Percentiles rank a stretch among this genome's conserved stretches.
These are phyloP conservation scores for Suillus cothurnatus DNA, from an alignment of 768 basidiomycete genomes.

Conservation along the genomic window DNA sequence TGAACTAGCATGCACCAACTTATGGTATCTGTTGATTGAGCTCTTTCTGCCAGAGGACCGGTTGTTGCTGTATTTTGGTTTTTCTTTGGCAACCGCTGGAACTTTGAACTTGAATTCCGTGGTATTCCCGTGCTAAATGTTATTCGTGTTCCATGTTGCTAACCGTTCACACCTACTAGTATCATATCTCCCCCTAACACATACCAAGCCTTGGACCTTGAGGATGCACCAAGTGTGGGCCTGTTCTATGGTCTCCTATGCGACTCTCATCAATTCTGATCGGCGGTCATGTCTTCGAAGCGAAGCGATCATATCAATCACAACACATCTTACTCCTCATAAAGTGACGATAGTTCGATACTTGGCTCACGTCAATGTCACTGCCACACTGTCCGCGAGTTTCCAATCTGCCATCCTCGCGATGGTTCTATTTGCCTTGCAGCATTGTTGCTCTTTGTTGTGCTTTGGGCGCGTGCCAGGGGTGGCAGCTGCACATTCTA, in stretches of 20 bases:
- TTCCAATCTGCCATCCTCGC: not conserved
- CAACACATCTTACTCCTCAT: not conserved
- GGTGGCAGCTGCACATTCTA: not conserved
- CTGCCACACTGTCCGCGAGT: not conserved
- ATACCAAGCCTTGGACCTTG: too few relatives aligned
- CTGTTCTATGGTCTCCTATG: too few relatives aligned
- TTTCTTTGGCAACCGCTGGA: constrained; percentile 2
- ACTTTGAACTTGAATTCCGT: not conserved
- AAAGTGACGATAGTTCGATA: not conserved
- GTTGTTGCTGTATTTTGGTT: constrained; percentile 6
- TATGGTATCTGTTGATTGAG: constrained; percentile 17
- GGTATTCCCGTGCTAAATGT: not conserved
- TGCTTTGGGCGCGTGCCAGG: not conserved
- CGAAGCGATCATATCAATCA: too few relatives aligned
- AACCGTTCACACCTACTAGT: not conserved
- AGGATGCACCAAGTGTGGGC: too few relatives aligned
- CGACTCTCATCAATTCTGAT: not conserved
- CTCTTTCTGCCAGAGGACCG: constrained; percentile 35
- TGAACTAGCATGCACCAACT: constrained; percentile 1
- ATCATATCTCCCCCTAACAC: not conserved
- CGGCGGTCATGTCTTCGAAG: not conserved
- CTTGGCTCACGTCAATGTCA: constrained; percentile 2
- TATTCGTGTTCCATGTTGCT: not conserved
- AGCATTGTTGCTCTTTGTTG: not conserved
- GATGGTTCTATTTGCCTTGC: not conserved